Evolutionary conservation across 306 rosid genomes (phyloP).

Genomic region (Sechiopsis laciniata): DNA sequence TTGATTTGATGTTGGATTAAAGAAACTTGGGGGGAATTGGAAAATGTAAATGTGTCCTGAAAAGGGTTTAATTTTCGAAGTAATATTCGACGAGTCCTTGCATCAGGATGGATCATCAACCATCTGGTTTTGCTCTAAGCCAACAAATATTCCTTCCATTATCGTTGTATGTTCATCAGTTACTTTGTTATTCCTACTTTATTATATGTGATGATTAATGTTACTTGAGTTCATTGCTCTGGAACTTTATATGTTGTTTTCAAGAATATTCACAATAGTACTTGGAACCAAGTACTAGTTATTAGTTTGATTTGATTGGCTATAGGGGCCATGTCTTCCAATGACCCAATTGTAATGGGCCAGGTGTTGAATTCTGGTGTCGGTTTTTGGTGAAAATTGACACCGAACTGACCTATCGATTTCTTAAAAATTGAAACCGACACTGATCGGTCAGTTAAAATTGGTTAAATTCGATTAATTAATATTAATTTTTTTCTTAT

Average conservation of each 20-base stretch:
- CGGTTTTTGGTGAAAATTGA: too few relatives aligned
- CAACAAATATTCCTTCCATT: neutral
- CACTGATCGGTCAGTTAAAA: too few relatives aligned
- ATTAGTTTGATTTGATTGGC: neutral
- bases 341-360: too few relatives aligned
- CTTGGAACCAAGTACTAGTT: neutral
- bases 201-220: neutral
- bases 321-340: neutral
- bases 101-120: neutral
- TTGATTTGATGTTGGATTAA: constrained; percentile 23
- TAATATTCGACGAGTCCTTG: neutral
- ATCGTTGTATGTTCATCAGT: neutral
- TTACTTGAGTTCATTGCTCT: neutral
- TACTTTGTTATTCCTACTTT: neutral
- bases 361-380: too few relatives aligned
- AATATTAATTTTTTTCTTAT: too few relatives aligned
- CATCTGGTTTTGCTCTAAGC: neutral
- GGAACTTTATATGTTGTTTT: neutral
- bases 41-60: constrained; percentile 40
- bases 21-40: constrained; percentile 26
- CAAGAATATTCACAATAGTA: neutral
- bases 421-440: too few relatives aligned
- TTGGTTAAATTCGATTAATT: too few relatives aligned
- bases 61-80: constrained; percentile 29
- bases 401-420: too few relatives aligned